phyloP scores from a whole-genome alignment of 495 filamentous ascomycete genomes.

The Neurospora africana region DNA sequence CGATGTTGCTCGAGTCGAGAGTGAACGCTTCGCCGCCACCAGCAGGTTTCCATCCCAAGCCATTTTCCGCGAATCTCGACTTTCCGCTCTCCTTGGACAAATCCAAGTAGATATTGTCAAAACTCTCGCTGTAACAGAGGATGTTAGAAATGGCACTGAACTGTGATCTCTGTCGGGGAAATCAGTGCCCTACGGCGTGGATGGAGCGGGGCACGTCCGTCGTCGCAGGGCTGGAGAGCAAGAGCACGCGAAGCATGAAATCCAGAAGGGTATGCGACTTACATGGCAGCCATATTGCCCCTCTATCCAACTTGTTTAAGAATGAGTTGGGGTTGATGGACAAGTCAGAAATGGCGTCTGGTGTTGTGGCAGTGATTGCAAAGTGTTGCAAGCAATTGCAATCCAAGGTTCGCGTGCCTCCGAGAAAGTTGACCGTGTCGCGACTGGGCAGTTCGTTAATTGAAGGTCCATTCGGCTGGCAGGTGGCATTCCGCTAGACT shows the following conservation, averaged over 20 bases:
- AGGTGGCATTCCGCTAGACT: neutral
- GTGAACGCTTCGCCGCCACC: conserved; percentile 86
- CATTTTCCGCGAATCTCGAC: conserved; percentile 86
- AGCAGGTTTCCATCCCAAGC: conserved; percentile 87
- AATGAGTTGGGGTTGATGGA: neutral
- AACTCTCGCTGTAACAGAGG: conserved; percentile 55
- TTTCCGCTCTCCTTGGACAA: conserved; percentile 81
- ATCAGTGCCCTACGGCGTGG: neutral
- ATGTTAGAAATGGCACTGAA: neutral
- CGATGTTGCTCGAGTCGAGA: conserved; percentile 71
- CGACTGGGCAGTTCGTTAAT: neutral
- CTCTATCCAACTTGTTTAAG: neutral
- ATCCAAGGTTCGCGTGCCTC: neutral
- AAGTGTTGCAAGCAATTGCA: neutral
- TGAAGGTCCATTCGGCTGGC: neutral
- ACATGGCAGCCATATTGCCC: neutral
- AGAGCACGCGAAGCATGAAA: neutral
- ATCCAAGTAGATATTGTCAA: conserved; percentile 92
- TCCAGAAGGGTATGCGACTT: neutral
- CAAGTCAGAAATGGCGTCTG: neutral
- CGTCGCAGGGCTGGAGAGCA: neutral
- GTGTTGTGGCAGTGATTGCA: neutral
- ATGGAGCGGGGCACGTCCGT: neutral
- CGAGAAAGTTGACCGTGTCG: neutral
- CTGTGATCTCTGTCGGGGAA: neutral